Evolutionary conservation across 257 asterid species (phyloP).

Genomic region (Plantago elongata): DNA sequence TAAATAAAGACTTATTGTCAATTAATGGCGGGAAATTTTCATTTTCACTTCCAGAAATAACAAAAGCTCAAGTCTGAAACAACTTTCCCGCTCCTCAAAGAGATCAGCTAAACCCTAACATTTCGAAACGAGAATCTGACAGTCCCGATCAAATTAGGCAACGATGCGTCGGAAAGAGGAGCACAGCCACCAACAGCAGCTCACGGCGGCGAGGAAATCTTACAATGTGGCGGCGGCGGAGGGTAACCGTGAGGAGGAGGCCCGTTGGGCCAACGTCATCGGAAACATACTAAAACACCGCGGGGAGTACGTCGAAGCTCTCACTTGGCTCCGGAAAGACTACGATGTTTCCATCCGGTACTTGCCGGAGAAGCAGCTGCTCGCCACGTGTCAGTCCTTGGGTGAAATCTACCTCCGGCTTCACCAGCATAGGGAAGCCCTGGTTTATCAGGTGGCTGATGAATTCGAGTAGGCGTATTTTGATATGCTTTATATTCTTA

Average conservation of each 20-base stretch:
- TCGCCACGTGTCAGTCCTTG: slow-evolving; percentile 90
- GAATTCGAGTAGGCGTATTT: too few relatives aligned
- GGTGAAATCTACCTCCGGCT: slow-evolving; percentile 90
- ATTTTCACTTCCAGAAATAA: too few relatives aligned
- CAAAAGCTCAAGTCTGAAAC: too few relatives aligned
- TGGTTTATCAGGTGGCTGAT: slow-evolving; percentile 55
- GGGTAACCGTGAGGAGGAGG: slow-evolving; percentile 82
- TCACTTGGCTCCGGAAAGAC: slow-evolving; percentile 78
- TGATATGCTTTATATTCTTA: too few relatives aligned
- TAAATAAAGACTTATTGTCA: too few relatives aligned
- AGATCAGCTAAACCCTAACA: too few relatives aligned
- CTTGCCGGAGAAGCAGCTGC: slow-evolving; percentile 62
- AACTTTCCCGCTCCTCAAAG: too few relatives aligned
- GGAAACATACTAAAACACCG: slow-evolving; percentile 75
- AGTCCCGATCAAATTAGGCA: slow-evolving; percentile 8
- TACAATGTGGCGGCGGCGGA: slow-evolving; percentile 48
- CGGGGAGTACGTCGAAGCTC: slow-evolving; percentile 88
- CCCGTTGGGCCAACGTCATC: slow-evolving; percentile 87
- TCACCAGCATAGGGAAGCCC: slow-evolving; percentile 48
- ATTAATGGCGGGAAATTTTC: too few relatives aligned
- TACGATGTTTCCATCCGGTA: slow-evolving; percentile 55
- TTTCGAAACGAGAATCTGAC: background rate
- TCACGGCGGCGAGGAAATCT: slow-evolving; percentile 53
- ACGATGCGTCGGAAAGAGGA: slow-evolving; percentile 53
- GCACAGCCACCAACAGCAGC: slow-evolving; percentile 43